These are phyloP conservation scores for Russula vinacea DNA, from an alignment of 768 basidiomycete genomes.

Conservation along the genomic window DNA sequence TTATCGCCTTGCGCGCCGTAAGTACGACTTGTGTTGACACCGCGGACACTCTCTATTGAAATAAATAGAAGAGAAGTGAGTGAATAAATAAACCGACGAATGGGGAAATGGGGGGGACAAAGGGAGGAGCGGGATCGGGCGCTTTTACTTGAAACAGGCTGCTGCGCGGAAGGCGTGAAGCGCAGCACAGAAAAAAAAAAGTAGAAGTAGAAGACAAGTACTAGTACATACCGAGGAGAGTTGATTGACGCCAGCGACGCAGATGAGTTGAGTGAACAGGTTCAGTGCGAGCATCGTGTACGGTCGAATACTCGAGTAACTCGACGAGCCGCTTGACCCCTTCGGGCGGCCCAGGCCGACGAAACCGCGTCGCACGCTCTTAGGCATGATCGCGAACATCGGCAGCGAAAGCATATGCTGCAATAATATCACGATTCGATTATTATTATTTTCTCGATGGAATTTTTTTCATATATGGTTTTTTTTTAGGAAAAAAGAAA, in stretches of 20 bases:
- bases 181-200: background rate
- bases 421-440: background rate
- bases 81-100: background rate
- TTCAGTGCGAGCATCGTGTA: constrained; percentile 61
- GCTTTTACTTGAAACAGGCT: background rate
- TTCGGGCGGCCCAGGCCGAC: constrained; percentile 33
- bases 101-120: background rate
- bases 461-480: too few species aligned
- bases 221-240: constrained; percentile 61
- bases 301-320: constrained; percentile 42
- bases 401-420: constrained; percentile 82
- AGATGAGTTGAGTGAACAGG: constrained; percentile 71
- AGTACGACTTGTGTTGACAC: constrained; percentile 80
- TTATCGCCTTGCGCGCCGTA: constrained; percentile 76
- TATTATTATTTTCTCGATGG: background rate
- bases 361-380: constrained; percentile 56
- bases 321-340: background rate
- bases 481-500: background rate
- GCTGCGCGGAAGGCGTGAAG: too few species aligned
- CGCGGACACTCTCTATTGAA: constrained; percentile 61
- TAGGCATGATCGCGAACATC: constrained; percentile 59
- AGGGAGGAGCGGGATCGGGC: background rate
- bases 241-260: constrained; percentile 78
- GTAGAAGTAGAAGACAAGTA: too few species aligned
- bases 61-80: constrained; percentile 1